A percentile compares a stretch with the other conserved stretches of the same genome.
These are phyloP conservation scores for Penicillium riverlandense DNA, from an alignment of 495 filamentous ascomycete species.

Conservation along the genomic window DNA sequence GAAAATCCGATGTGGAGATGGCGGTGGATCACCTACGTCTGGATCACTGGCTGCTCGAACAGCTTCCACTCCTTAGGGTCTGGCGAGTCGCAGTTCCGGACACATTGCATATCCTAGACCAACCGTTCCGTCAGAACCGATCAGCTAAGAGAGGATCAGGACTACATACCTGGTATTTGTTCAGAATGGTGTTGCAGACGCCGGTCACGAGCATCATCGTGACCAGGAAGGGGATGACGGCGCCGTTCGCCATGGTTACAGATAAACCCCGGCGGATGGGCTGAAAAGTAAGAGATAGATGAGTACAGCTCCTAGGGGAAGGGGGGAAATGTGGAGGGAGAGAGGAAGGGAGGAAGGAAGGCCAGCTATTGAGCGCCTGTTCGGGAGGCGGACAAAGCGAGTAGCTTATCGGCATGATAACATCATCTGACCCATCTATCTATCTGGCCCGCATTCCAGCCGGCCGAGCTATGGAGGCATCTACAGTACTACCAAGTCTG, in stretches of 20 bases:
- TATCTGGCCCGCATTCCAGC: neutral
- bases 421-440: neutral
- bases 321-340: neutral
- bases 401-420: slow-evolving; percentile 6
- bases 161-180: slow-evolving; percentile 76
- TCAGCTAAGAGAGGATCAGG: too few relatives aligned
- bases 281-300: neutral
- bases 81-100: slow-evolving; percentile 74
- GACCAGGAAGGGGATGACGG: slow-evolving; percentile 73
- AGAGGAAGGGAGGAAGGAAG: slow-evolving; percentile 3
- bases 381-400: slow-evolving; percentile 7
- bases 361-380: neutral
- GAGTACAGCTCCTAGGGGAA: neutral
- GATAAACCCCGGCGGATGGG: neutral
- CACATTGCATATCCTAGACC: slow-evolving; percentile 86
- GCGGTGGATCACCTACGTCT: slow-evolving; percentile 53
- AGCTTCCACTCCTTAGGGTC: slow-evolving; percentile 55
- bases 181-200: slow-evolving; percentile 93
- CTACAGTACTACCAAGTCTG: neutral
- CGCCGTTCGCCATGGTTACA: slow-evolving; percentile 46
- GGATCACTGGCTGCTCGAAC: slow-evolving; percentile 94
- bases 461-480: too few relatives aligned
- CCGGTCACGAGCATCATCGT: slow-evolving; percentile 89
- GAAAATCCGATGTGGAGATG: neutral
- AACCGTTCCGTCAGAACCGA: neutral